Conservation (phyloP, 345 rosid species). For the Raphanus raphanistrum region DNA sequence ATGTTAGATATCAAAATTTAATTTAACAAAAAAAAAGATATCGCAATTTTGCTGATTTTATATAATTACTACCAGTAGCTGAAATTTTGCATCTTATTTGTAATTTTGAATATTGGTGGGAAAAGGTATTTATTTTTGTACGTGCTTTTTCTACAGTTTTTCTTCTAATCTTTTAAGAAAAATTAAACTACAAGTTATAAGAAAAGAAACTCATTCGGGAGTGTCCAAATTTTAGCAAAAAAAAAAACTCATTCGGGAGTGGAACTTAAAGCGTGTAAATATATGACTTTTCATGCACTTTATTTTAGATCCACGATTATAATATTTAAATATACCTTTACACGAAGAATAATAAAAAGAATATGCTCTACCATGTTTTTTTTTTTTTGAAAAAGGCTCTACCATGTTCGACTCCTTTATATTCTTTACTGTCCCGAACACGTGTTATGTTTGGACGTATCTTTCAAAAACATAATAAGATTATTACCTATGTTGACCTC, state of each 20-base stretch:
- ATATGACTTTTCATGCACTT: not conserved
- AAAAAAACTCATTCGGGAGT: not conserved
- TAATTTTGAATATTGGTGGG: not conserved
- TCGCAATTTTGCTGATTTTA: too few species aligned
- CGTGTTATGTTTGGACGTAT: slow-evolving; percentile 35
- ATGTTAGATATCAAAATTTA: too few species aligned
- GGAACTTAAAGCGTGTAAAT: slow-evolving; percentile 13
- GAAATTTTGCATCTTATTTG: not conserved
- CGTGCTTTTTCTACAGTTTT: not conserved
- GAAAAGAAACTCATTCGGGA: slow-evolving; percentile 1
- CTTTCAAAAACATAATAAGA: slow-evolving; percentile 16
- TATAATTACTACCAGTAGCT: too few species aligned
- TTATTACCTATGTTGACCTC: slow-evolving; percentile 10
- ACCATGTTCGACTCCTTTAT: slow-evolving; percentile 21
- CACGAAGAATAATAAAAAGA: slow-evolving; percentile 26
- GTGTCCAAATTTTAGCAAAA: not conserved
- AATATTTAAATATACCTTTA: slow-evolving; percentile 9
- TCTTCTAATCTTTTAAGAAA: not conserved
- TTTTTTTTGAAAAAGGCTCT: not conserved
- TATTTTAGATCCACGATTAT: slow-evolving; percentile 5
- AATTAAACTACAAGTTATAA: not conserved
- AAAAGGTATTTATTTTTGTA: not conserved
- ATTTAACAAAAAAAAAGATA: too few species aligned
- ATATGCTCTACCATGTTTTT: slow-evolving; percentile 32
- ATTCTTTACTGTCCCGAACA: slow-evolving; percentile 22